Base-by-base conservation (phyloP, 2,329 filamentous ascomycete genomes). In the Diaporthe amygdali region DNA sequence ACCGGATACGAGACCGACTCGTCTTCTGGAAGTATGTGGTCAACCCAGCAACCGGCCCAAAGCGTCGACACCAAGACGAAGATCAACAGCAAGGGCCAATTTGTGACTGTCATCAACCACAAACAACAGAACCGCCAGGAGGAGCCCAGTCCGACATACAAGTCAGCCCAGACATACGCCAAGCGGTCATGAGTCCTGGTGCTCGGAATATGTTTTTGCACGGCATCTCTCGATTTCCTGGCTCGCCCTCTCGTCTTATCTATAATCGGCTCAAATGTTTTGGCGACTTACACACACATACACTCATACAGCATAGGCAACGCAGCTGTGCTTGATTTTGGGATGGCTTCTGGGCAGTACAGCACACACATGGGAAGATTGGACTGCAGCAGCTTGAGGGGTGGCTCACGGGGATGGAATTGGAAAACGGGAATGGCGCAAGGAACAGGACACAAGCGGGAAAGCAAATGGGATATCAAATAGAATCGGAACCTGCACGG, bases 81-180 rank as follows among this genome's bases (percentile, higher is more conserved):
- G 41, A 47, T 68, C 34, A 46, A 59, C 49, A 67, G 37, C 44
- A 71, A 54, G n/a, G 71, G 71, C 27, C 46, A 55, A 34, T 27
- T 71, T 27, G 71, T 73, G 32, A 73, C 71, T 5, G 71, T 73
- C 25, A 68, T 39, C n/a, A 70, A 73, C 32, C 51, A 66, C 54
- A 17, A 52, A 5, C 39, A 56, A 22, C 25, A 59, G 17, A 46
- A 49, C 52, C 55, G 10, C 44, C 51, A 67, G 59, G 44, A 44
- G 12, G 69, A 56, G 41, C 63, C 39, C 14, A 52, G 41, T 22
- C 66, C 66, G 20, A 49, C 51, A 17, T 68, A 68, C 61, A 59
- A 67, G 30, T 39, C 61, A 12, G 49, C 51, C 32, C 37, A 55
- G 41, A 47, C 34, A 5, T 59, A 68, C 20, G 49, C 25, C 46